Percentiles rank a stretch among this genome's conserved stretches.
Evolutionary conservation across 768 basidiomycete genomes (phyloP).

Genomic region (Suillus americanus): DNA sequence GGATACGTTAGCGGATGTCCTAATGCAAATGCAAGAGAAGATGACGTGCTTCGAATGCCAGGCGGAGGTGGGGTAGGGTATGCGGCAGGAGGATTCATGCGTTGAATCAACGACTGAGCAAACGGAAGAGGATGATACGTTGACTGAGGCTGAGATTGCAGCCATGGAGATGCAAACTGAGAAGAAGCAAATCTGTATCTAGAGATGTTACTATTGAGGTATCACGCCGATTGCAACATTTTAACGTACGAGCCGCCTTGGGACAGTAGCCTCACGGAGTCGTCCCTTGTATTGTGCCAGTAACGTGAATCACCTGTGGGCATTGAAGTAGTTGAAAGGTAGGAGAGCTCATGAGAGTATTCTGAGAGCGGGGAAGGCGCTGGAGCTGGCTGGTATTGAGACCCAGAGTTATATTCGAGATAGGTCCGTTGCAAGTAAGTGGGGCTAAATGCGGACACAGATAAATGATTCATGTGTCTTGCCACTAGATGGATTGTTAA

Average conservation of each 20-base stretch:
- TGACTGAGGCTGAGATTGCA: constrained; percentile 41
- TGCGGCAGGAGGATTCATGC: constrained; percentile 54
- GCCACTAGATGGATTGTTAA: constrained; percentile 47
- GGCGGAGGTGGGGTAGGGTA: constrained; percentile 76
- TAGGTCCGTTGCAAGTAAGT: constrained; percentile 63
- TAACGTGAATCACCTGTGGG: constrained; percentile 50
- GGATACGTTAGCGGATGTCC: constrained; percentile 41
- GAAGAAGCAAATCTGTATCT: constrained; percentile 23
- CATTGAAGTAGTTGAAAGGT: constrained; percentile 49
- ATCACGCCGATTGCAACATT: not conserved
- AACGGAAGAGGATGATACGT: constrained; percentile 56
- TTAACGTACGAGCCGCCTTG: constrained; percentile 50
- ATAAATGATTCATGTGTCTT: constrained; percentile 62
- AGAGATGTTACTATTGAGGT: constrained; percentile 7
- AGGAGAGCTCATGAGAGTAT: constrained; percentile 61
- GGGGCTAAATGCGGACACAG: constrained; percentile 56
- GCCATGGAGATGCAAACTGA: constrained; percentile 35
- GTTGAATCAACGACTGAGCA: constrained; percentile 66
- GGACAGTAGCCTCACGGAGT: constrained; percentile 59
- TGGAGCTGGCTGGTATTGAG: constrained; percentile 27
- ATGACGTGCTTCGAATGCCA: constrained; percentile 62
- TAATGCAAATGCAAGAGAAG: constrained; percentile 74
- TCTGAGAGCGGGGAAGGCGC: constrained; percentile 63
- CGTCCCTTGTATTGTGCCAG: constrained; percentile 64
- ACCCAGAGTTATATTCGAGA: constrained; percentile 35